Base-by-base conservation (phyloP, 805 yeast species). In the Saccharomycopsis sp. region DNA sequence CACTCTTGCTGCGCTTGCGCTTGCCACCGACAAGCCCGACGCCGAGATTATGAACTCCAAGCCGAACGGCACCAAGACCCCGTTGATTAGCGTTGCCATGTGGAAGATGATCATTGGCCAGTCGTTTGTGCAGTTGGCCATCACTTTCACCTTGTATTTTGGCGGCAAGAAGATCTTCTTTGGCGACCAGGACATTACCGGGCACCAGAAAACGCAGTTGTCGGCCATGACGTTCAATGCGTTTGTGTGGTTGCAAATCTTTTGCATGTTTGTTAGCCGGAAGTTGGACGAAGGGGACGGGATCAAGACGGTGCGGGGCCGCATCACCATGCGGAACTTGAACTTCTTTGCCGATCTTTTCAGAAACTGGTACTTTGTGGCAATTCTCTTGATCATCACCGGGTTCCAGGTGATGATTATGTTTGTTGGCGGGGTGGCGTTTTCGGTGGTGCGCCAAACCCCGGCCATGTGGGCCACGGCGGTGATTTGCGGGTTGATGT, bases 21-120 rank as follows among this genome's bases (percentile, higher is more conserved):
- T 92, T 53, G 98, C 98, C 5, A 92, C 98, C 3, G 98, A 92
- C 58, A 88, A 89, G 52, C 98, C 98, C 0, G 88, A 86, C 52
- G 83, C 79, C 36, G 72, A 79, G 30, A 78, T 85, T 32, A 66
- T 92, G 55, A 75, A 81, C 48, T 69, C 85, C 40, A 77, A 74
- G 55, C 99, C 98, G 2, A 86, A 80, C 31, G 92, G 94, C 25
- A 73, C 96, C 54, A 63, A 66, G 17, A 71, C 75, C 12, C 83
- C 94, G 1, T 68, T 92, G 61, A 89, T 92, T 50, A 69, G 94
- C 4, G 77, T 79, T 2, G 81, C 95, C 7, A 92, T 92, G 88
- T 92, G 98, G 98, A 92, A 92, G 62, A 89, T 92, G 96, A 92
- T 92, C 51, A 46, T 88, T 36, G 92, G 95, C 2, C 96, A 92